phyloP scores from a whole-genome alignment of 805 yeast genomes.

The Schwanniomyces sp. region DNA sequence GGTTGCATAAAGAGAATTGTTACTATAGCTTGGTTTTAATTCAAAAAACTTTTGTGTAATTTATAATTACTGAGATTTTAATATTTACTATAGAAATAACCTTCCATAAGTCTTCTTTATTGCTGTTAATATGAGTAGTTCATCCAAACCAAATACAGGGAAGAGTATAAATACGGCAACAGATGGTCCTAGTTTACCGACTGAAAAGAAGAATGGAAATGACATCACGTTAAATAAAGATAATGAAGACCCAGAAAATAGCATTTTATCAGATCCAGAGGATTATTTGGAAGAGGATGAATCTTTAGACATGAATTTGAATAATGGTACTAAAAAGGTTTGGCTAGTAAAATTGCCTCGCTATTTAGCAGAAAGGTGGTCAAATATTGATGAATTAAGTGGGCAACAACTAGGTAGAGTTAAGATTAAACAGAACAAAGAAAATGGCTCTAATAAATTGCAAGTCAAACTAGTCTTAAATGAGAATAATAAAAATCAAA shows the following conservation, averaged over 20 bases:
- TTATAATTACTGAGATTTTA: neutral
- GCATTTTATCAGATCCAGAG: slow-evolving; percentile 43
- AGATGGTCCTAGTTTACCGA: neutral
- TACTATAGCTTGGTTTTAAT: neutral
- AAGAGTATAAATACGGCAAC: slow-evolving; percentile 1
- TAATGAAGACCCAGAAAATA: slow-evolving; percentile 22
- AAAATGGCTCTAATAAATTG: slow-evolving; percentile 21
- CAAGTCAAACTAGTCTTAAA: slow-evolving; percentile 61
- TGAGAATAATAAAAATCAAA: slow-evolving; percentile 13
- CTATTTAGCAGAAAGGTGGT: slow-evolving; percentile 81
- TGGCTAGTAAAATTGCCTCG: slow-evolving; percentile 94
- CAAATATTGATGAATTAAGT: slow-evolving; percentile 52
- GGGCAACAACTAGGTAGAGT: slow-evolving; percentile 84
- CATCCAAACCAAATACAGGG: slow-evolving; percentile 3
- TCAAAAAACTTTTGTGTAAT: slow-evolving; percentile 2
- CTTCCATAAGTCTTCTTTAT: neutral
- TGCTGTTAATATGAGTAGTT: slow-evolving; percentile 5
- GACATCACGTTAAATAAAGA: slow-evolving; percentile 3
- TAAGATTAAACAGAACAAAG: slow-evolving; percentile 57
- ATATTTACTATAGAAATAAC: neutral
- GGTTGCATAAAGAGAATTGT: neutral
- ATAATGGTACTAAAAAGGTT: slow-evolving; percentile 64
- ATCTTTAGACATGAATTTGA: slow-evolving; percentile 73
- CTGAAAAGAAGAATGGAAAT: neutral
- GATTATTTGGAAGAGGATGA: slow-evolving; percentile 56